Percentiles rank a stretch among this genome's conserved stretches.
phyloP scores from a whole-genome alignment of 2,329 filamentous ascomycete genomes.

The Ilyonectria robusta region DNA sequence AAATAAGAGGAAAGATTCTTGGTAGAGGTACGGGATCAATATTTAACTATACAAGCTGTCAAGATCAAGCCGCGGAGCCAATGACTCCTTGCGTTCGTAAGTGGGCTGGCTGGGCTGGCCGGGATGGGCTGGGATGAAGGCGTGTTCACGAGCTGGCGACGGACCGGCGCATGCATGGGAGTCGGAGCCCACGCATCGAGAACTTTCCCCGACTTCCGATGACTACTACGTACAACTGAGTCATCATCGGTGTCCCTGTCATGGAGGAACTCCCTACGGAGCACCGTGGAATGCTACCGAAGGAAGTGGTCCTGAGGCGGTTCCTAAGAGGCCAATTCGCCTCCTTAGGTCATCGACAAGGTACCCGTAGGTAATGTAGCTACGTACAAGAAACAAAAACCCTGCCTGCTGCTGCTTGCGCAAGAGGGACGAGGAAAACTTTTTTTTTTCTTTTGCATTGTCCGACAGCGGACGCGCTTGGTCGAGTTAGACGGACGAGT shows the following conservation, averaged over 20 bases:
- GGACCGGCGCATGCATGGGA: slow-evolving; percentile 43
- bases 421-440: slow-evolving; percentile 30
- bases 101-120: slow-evolving; percentile 20
- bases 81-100: slow-evolving; percentile 24
- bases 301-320: background rate
- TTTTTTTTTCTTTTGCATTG: slow-evolving; percentile 32
- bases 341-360: background rate
- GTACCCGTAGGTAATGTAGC: background rate
- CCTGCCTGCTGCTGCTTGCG: background rate
- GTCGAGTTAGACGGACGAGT: background rate
- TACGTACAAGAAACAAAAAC: background rate
- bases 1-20: background rate
- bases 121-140: background rate
- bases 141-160: slow-evolving; percentile 35
- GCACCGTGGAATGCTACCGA: background rate
- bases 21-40: background rate
- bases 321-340: background rate
- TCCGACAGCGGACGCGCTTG: slow-evolving; percentile 34
- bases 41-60: slow-evolving; percentile 2
- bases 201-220: slow-evolving; percentile 44
- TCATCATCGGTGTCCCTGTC: slow-evolving; percentile 35
- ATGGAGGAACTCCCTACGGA: background rate
- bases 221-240: slow-evolving; percentile 29
- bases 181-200: slow-evolving; percentile 36
- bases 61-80: slow-evolving; percentile 6